These are phyloP conservation scores for Amniculicola lignicola DNA, from an alignment of 495 filamentous ascomycete species.

Conservation along the genomic window DNA sequence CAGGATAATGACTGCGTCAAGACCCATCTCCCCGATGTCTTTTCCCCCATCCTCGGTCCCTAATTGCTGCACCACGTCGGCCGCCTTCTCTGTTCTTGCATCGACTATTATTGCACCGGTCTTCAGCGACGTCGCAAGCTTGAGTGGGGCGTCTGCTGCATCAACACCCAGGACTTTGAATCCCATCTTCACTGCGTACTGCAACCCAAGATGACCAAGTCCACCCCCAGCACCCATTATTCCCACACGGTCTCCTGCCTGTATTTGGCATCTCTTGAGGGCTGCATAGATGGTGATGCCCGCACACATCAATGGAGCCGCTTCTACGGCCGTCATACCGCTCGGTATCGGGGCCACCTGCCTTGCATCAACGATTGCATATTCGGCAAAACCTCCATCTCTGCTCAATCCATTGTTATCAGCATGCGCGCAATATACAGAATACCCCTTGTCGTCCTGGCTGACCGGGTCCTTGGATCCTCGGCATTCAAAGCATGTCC, in stretches of 20 bases:
- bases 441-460: conserved; percentile 40
- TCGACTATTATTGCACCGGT: conserved; percentile 30
- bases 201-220: conserved; percentile 28
- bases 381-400: conserved; percentile 28
- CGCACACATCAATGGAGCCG: conserved; percentile 30
- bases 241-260: conserved; percentile 15
- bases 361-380: conserved; percentile 26
- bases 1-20: conserved; percentile 46
- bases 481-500: conserved; percentile 42
- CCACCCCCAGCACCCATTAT: conserved; percentile 30
- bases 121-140: conserved; percentile 16
- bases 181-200: conserved; percentile 29
- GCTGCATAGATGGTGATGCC: conserved; percentile 29
- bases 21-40: conserved; percentile 41
- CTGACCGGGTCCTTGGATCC: conserved; percentile 12
- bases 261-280: conserved; percentile 19
- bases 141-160: conserved; percentile 18
- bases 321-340: conserved; percentile 13
- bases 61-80: conserved; percentile 19
- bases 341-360: conserved; percentile 25
- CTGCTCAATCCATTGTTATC: conserved; percentile 22
- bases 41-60: conserved; percentile 36
- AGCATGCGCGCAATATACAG: conserved; percentile 39
- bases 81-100: conserved; percentile 20
- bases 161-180: conserved; percentile 26